These are phyloP conservation scores for Aspergillus carlsbadensis DNA, from an alignment of 495 filamentous ascomycete genomes.

Conservation along the genomic window DNA sequence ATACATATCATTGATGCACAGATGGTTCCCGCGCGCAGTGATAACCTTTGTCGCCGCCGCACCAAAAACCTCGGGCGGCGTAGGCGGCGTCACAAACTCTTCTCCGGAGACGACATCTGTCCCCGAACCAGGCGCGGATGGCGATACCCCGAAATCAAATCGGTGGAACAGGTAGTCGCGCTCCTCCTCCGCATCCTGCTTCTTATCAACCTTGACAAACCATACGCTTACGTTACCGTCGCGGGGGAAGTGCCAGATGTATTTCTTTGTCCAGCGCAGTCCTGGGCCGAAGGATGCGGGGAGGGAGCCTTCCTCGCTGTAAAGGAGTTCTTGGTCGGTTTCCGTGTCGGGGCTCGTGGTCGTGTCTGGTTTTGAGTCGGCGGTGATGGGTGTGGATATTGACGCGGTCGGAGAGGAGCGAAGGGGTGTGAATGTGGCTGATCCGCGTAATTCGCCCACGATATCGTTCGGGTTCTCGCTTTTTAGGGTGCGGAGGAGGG, in stretches of 20 bases:
- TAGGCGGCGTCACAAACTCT: slow-evolving; percentile 28
- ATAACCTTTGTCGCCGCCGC: slow-evolving; percentile 31
- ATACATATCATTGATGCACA: slow-evolving; percentile 52
- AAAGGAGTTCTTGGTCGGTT: slow-evolving; percentile 37
- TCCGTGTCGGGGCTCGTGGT: too few species aligned
- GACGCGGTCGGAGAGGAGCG: slow-evolving; percentile 4
- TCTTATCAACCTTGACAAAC: slow-evolving; percentile 40
- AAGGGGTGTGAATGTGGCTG: slow-evolving; percentile 40
- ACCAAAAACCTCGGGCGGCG: slow-evolving; percentile 18
- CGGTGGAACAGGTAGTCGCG: slow-evolving; percentile 49
- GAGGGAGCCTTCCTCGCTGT: slow-evolving; percentile 47
- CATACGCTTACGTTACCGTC: slow-evolving; percentile 40
- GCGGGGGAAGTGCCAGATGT: slow-evolving; percentile 43
- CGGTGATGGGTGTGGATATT: not conserved
- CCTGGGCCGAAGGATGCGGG: slow-evolving; percentile 25
- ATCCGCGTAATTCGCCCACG: slow-evolving; percentile 40
- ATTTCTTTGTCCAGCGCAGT: slow-evolving; percentile 46
- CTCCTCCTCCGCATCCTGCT: slow-evolving; percentile 28
- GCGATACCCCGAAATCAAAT: slow-evolving; percentile 30
- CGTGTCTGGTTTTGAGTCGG: not conserved
- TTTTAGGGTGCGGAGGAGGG: slow-evolving; percentile 41
- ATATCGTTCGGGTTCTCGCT: slow-evolving; percentile 44
- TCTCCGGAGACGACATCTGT: not conserved
- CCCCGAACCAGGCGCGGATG: not conserved
- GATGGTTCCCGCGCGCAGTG: slow-evolving; percentile 41